These are phyloP conservation scores for Perkinsus marinus DNA, from an alignment of 169 alveolate species.

Conservation along the genomic window DNA sequence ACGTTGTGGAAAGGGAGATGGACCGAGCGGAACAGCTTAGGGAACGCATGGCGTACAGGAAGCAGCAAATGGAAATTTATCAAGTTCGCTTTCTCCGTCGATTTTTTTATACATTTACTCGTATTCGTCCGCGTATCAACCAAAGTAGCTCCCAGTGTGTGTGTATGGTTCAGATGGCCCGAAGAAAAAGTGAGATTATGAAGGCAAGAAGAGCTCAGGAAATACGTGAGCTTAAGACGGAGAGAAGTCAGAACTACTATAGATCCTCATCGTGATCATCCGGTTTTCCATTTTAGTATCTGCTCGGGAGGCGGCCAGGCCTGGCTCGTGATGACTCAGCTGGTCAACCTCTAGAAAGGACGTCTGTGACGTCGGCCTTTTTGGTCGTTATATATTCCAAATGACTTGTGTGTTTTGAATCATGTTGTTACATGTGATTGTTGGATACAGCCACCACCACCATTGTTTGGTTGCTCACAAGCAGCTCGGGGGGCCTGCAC, in stretches of 20 bases:
- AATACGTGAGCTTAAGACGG: neutral
- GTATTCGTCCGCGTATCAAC: no score
- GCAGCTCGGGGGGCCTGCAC: no score
- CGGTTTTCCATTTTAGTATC: neutral
- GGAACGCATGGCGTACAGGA: neutral
- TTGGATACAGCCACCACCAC: no score
- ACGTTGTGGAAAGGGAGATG: neutral
- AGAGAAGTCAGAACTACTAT: neutral
- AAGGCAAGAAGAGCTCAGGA: neutral
- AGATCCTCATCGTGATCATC: neutral
- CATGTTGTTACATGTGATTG: no score
- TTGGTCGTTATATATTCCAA: no score
- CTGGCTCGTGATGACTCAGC: no score
- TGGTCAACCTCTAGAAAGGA: no score
- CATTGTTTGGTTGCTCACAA: no score
- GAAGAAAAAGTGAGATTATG: neutral
- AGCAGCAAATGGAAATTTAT: neutral
- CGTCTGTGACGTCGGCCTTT: no score
- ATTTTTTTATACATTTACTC: no score
- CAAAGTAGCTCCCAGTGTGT: neutral
- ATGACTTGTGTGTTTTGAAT: no score
- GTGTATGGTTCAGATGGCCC: neutral
- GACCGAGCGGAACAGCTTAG: neutral
- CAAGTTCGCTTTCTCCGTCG: neutral
- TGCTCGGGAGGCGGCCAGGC: neutral